Evolutionary conservation across 345 rosid species (phyloP).

Genomic region (Arabis hirsuta): DNA sequence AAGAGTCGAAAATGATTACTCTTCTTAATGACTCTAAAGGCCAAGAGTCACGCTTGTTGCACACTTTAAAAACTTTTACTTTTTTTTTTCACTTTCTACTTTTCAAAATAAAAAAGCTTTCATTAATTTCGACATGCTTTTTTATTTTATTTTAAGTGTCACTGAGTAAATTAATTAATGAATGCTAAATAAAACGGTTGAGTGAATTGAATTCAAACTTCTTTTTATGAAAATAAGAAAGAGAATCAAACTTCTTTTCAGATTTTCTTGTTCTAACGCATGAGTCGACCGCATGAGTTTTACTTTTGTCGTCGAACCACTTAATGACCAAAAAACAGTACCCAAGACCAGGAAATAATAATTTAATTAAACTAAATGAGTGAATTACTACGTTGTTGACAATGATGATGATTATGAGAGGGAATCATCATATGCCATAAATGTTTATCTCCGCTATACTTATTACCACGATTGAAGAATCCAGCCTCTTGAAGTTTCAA

Average conservation of each 20-base stretch:
- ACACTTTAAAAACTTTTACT: constrained; percentile 29
- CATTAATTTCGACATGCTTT: neutral
- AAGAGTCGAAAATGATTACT: constrained; percentile 34
- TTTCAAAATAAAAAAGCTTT: neutral
- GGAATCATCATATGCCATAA: constrained; percentile 30
- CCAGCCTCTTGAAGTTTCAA: too few relatives aligned
- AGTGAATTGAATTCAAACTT: constrained; percentile 35
- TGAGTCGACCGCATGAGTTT: constrained; percentile 44
- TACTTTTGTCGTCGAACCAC: constrained; percentile 44
- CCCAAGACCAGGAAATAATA: neutral
- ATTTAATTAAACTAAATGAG: too few relatives aligned
- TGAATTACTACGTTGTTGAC: too few relatives aligned
- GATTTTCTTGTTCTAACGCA: constrained; percentile 43
- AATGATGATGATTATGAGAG: constrained; percentile 14
- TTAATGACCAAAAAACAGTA: constrained; percentile 37
- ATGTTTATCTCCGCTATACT: constrained; percentile 22
- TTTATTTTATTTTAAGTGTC: constrained; percentile 10
- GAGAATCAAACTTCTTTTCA: constrained; percentile 25
- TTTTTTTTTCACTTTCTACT: constrained; percentile 10
- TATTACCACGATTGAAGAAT: constrained; percentile 1
- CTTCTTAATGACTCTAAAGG: constrained; percentile 32
- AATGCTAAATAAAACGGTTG: constrained; percentile 41
- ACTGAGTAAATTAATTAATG: constrained; percentile 23
- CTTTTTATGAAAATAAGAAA: neutral
- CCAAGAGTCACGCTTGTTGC: constrained; percentile 47